These are phyloP conservation scores for Phytophthora tentaculata DNA, from an alignment of 352 stramenopile species.

Conservation along the genomic window DNA sequence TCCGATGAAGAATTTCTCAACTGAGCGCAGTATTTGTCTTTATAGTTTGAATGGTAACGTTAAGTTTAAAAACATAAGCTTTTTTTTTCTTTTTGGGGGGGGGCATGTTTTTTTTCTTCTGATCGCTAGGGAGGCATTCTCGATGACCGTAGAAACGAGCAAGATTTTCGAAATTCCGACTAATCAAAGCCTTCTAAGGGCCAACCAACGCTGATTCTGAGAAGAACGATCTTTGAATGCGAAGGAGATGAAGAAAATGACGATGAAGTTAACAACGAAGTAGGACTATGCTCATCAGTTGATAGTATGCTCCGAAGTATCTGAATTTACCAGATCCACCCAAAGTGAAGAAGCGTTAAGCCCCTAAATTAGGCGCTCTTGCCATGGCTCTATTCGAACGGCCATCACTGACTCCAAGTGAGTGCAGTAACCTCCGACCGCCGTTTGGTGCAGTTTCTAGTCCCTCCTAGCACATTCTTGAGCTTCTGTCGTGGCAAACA, in stretches of 20 bases:
- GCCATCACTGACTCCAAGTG: conserved; percentile 11
- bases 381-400: conserved; percentile 9
- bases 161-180: neutral
- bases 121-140: conserved; percentile 4
- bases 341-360: neutral
- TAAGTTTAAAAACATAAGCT: no score
- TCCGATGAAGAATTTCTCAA: no score
- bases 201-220: neutral
- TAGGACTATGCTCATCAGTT: neutral
- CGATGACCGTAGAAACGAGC: neutral
- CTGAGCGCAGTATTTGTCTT: no score
- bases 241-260: neutral
- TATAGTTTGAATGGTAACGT: no score
- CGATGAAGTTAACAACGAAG: neutral
- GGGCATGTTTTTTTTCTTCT: no score
- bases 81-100: no score
- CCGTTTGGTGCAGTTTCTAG: conserved; percentile 5
- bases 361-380: neutral
- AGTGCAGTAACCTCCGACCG: conserved; percentile 9
- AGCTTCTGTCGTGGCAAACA: neutral
- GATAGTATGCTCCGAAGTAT: no score
- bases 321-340: no score
- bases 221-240: neutral
- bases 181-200: neutral
- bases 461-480: conserved; percentile 3